Conservation (phyloP, 202 grass and related monocot genomes). For the Panicum hallii region DNA sequence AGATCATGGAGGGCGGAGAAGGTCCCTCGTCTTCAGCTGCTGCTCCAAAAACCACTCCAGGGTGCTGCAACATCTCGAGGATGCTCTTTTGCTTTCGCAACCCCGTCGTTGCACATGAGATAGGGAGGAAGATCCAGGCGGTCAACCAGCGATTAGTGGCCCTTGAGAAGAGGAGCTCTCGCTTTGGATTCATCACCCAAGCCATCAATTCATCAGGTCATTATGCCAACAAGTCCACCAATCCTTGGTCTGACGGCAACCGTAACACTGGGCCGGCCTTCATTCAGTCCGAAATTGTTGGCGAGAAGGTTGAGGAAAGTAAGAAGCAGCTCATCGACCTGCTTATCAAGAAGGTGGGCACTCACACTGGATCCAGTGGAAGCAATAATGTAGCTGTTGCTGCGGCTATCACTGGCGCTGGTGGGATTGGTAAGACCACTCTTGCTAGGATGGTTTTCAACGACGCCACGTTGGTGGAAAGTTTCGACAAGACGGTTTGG, state of each 20-base stretch:
- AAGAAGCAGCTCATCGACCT: background rate
- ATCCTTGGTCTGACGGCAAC: rapidly evolving
- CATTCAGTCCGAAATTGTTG: background rate
- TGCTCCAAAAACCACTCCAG: background rate
- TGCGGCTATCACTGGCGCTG: background rate
- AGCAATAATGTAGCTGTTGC: background rate
- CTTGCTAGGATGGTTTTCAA: slow-evolving; percentile 20
- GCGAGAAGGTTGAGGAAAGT: background rate
- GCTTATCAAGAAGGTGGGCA: background rate
- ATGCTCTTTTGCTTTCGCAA: background rate
- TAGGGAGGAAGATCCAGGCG: background rate
- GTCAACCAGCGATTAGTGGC: background rate
- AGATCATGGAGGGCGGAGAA: background rate
- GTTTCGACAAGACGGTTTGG: background rate
- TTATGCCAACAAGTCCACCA: background rate
- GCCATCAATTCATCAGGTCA: background rate
- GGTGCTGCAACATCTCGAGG: background rate
- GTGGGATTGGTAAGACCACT: slow-evolving; percentile 30
- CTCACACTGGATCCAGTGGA: background rate
- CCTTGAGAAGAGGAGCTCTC: background rate
- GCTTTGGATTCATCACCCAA: slow-evolving; percentile 4
- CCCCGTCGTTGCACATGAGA: background rate
- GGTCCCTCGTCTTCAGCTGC: background rate
- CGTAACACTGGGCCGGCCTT: background rate
- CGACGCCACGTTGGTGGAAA: background rate